phyloP scores from a whole-genome alignment of 257 asterid species.

The Apocynum venetum region DNA sequence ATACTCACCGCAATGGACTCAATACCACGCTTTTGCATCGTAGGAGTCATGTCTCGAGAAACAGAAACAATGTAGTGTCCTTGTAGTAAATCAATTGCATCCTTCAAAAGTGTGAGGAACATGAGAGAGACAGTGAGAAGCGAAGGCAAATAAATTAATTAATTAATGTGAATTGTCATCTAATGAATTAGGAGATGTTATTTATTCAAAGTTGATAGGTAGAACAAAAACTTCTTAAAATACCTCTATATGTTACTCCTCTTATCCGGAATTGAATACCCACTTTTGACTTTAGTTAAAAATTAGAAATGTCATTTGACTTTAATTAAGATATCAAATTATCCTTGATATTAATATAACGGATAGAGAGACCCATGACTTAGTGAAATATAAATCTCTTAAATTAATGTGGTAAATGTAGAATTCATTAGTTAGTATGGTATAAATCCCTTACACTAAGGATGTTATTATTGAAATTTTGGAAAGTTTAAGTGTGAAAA shows the following conservation, averaged over 20 bases:
- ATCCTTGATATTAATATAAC: too few species aligned
- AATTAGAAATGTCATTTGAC: too few species aligned
- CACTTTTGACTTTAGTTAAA: too few species aligned
- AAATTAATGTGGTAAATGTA: too few species aligned
- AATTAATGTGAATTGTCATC: neutral
- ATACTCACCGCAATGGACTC: slow-evolving; percentile 71
- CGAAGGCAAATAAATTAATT: neutral
- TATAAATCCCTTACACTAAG: too few species aligned
- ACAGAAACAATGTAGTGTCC: slow-evolving; percentile 73
- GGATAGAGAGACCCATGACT: too few species aligned
- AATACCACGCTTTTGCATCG: slow-evolving; percentile 49
- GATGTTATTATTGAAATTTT: too few species aligned
- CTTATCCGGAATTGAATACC: too few species aligned
- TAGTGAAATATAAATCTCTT: too few species aligned
- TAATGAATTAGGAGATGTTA: neutral
- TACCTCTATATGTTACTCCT: neutral
- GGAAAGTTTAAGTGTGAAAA: too few species aligned
- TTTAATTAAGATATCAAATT: too few species aligned
- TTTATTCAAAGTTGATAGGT: neutral
- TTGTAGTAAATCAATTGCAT: slow-evolving; percentile 75
- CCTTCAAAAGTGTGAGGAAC: slow-evolving; percentile 43
- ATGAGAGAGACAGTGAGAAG: neutral
- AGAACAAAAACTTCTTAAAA: neutral
- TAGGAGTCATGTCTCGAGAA: slow-evolving; percentile 61
- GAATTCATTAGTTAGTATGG: too few species aligned